Evolutionary conservation across 129 eudicot genomes (phyloP).

Genomic region (Kitagawia praeruptora): DNA sequence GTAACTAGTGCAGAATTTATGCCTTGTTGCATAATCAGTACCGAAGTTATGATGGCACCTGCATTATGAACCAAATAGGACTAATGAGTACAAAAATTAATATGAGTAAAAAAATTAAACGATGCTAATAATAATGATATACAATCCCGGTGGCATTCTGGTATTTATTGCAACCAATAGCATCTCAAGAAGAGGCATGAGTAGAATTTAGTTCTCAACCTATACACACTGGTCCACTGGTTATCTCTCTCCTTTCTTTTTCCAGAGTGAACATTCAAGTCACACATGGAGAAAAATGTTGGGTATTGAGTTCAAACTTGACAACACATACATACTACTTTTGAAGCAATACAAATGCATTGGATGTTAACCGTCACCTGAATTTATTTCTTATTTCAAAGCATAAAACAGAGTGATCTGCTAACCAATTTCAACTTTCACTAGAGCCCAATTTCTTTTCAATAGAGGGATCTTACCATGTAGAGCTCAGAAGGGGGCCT

Average conservation of each 20-base stretch:
- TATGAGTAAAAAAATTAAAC: background rate
- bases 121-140: background rate
- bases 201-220: background rate
- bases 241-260: background rate
- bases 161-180: background rate
- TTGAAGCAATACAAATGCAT: background rate
- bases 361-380: background rate
- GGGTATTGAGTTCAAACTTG: background rate
- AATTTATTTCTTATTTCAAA: background rate
- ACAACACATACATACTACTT: background rate
- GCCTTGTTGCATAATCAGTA: background rate
- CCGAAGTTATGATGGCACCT: background rate
- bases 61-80: background rate
- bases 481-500: constrained; percentile 70
- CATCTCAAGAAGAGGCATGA: background rate
- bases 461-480: constrained; percentile 24
- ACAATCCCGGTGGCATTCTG: background rate
- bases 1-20: background rate
- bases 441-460: constrained; percentile 15
- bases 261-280: background rate
- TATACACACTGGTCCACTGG: background rate
- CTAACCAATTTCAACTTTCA: background rate
- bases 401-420: background rate
- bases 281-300: background rate
- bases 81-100: background rate